These are phyloP conservation scores for Botryotinia narcissicola DNA, from an alignment of 2,329 filamentous ascomycete species.

Conservation along the genomic window DNA sequence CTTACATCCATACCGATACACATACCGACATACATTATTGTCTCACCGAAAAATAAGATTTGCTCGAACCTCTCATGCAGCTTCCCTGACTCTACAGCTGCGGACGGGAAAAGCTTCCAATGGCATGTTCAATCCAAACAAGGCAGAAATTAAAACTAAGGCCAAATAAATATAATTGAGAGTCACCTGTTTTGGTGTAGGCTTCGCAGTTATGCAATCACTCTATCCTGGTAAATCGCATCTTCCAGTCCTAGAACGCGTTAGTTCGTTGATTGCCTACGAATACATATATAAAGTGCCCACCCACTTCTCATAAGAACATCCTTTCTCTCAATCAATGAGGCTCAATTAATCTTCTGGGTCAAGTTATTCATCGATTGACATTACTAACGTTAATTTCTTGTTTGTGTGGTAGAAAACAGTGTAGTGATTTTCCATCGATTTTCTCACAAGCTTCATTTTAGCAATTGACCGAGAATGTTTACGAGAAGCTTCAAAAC, in stretches of 20 bases:
- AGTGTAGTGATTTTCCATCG: constrained; percentile 1
- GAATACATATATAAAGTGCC: constrained; percentile 5
- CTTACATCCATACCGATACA: neutral
- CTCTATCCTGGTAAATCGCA: constrained; percentile 8
- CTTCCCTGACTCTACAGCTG: neutral
- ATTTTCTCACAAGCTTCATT: neutral
- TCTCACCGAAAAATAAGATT: constrained; percentile 1
- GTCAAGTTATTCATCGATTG: neutral
- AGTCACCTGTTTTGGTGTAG: constrained; percentile 18
- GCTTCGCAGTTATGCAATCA: constrained; percentile 7
- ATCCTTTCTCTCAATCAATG: constrained; percentile 8
- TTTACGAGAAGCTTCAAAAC: constrained; percentile 33
- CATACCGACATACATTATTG: neutral
- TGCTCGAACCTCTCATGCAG: constrained; percentile 13
- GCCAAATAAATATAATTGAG: neutral
- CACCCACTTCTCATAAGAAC: constrained; percentile 7
- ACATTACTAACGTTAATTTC: constrained; percentile 1
- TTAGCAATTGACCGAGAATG: constrained; percentile 28
- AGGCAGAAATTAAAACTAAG: constrained; percentile 13
- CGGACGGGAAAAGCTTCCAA: no score
- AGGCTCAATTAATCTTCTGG: neutral
- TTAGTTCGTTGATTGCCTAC: constrained; percentile 13
- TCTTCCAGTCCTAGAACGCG: constrained; percentile 8
- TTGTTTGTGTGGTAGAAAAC: neutral
- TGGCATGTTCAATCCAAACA: neutral